These are phyloP conservation scores for Proliferodiscus dingleyae DNA, from an alignment of 2,329 filamentous ascomycete genomes.

Conservation along the genomic window DNA sequence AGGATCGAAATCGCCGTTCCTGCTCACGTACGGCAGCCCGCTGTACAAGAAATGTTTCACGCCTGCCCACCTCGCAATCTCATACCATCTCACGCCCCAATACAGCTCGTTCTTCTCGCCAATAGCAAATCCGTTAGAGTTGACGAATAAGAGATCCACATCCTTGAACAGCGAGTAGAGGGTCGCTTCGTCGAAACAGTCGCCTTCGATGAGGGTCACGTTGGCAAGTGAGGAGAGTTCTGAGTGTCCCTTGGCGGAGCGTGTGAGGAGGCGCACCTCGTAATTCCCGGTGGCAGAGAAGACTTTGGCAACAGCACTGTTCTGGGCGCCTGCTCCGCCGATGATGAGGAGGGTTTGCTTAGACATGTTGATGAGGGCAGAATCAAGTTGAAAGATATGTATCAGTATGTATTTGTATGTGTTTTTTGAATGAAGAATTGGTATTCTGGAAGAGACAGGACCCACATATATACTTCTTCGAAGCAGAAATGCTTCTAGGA, in stretches of 20 bases:
- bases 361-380: neutral
- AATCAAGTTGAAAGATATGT: too few species aligned
- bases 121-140: constrained; percentile 24
- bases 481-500: too few species aligned
- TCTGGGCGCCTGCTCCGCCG: constrained; percentile 7
- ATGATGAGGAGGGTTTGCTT: constrained; percentile 6
- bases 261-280: constrained; percentile 12
- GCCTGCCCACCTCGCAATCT: constrained; percentile 15
- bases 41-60: constrained; percentile 23
- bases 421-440: too few species aligned
- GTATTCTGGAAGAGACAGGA: too few species aligned
- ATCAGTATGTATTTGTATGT: too few species aligned
- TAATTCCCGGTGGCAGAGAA: neutral
- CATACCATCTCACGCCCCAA: constrained; percentile 23
- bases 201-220: constrained; percentile 14
- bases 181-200: constrained; percentile 9
- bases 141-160: constrained; percentile 21
- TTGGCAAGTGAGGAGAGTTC: constrained; percentile 18
- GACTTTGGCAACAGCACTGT: constrained; percentile 3
- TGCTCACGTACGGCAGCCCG: constrained; percentile 13
- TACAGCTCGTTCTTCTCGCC: constrained; percentile 26
- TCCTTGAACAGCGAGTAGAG: constrained; percentile 16
- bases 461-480: too few species aligned
- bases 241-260: constrained; percentile 1
- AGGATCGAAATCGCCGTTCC: constrained; percentile 11